phyloP scores from a whole-genome alignment of 257 asterid species.

The Nicotiana undulata region DNA sequence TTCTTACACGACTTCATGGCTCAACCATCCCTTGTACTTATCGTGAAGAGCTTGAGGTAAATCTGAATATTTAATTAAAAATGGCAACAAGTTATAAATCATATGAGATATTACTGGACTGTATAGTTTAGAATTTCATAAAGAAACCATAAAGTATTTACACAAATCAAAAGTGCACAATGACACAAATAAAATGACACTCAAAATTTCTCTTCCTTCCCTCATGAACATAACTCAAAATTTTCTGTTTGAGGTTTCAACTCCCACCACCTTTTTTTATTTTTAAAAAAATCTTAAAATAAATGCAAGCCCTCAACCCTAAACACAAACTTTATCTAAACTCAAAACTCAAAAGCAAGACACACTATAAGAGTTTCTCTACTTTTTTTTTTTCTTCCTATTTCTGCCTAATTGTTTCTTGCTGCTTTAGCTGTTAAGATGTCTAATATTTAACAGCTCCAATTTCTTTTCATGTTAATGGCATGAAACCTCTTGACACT shows the following conservation, averaged over 20 bases:
- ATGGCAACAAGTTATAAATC: not conserved
- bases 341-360: not conserved
- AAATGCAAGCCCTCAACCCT: not conserved
- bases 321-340: slow-evolving; percentile 1
- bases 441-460: slow-evolving; percentile 28
- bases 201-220: slow-evolving; percentile 2
- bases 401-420: slow-evolving; percentile 3
- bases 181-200: not conserved
- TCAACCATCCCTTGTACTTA: too few relatives aligned
- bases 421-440: slow-evolving; percentile 24
- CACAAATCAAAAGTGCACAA: not conserved
- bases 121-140: not conserved
- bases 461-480: not conserved
- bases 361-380: not conserved
- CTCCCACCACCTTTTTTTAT: not conserved
- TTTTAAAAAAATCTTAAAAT: not conserved
- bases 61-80: too few relatives aligned
- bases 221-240: not conserved
- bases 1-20: too few relatives aligned
- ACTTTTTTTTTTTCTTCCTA: not conserved
- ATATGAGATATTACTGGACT: not conserved
- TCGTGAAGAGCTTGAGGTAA: too few relatives aligned
- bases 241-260: not conserved
- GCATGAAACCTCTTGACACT: not conserved
- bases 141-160: slow-evolving; percentile 5